These are phyloP conservation scores for Leishmania mexicana DNA, from an alignment of 208 protist species.

Conservation along the genomic window DNA sequence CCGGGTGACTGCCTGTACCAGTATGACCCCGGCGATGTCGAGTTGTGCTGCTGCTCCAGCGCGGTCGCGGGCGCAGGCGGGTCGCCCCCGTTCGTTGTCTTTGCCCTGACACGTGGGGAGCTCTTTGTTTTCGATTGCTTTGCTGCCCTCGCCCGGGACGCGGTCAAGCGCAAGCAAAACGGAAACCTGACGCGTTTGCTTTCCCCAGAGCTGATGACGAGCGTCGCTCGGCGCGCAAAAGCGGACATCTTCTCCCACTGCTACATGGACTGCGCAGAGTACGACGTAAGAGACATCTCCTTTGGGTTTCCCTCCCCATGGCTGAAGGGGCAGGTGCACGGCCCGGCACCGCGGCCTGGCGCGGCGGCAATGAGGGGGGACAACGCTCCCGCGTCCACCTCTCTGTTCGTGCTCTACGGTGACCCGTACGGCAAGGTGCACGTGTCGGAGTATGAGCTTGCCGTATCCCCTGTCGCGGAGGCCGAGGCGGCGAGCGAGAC, in stretches of 20 bases:
- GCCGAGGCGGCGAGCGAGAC: neutral
- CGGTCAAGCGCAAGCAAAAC: slow-evolving; percentile 19
- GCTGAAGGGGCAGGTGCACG: neutral
- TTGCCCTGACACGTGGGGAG: slow-evolving; percentile 62
- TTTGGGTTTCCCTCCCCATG: slow-evolving; percentile 29
- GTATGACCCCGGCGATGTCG: slow-evolving; percentile 52
- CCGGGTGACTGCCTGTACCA: slow-evolving; percentile 67
- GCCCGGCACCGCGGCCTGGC: neutral
- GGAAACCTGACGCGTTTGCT: slow-evolving; percentile 26
- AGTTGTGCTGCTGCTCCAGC: slow-evolving; percentile 53
- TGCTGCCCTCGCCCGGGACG: slow-evolving; percentile 43
- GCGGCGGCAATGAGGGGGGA: neutral
- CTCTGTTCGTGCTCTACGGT: slow-evolving; percentile 67
- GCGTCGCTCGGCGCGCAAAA: slow-evolving; percentile 1
- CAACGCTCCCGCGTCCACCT: slow-evolving; percentile 1
- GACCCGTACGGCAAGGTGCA: slow-evolving; percentile 67
- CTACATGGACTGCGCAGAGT: slow-evolving; percentile 66
- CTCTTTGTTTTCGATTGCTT: slow-evolving; percentile 68
- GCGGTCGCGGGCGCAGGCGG: neutral
- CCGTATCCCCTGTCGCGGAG: neutral
- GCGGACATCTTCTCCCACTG: slow-evolving; percentile 30
- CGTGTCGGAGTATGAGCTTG: slow-evolving; percentile 60
- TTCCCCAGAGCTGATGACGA: slow-evolving; percentile 23
- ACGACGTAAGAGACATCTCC: slow-evolving; percentile 69
- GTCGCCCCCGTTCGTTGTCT: slow-evolving; percentile 57